A percentile compares a stretch with the other conserved stretches of the same genome.
These are phyloP conservation scores for Zoysia pacifica DNA, from an alignment of 176 grass and related monocot species.

Conservation along the genomic window DNA sequence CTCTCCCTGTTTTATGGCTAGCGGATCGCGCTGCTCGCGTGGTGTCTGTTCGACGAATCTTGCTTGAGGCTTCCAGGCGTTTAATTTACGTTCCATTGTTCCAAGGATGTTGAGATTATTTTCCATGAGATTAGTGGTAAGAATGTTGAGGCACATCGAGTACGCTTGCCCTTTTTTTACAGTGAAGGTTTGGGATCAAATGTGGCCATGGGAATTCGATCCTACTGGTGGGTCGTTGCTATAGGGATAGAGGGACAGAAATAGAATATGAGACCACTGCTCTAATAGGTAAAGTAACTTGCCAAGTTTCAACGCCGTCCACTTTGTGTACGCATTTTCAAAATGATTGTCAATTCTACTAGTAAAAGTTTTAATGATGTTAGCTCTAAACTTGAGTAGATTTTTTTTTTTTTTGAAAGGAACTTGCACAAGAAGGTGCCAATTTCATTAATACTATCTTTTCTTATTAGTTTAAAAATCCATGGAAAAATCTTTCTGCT, in stretches of 20 bases:
- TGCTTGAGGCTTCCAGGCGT: background rate
- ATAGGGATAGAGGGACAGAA: too few relatives aligned
- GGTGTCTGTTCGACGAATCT: conserved; percentile 38
- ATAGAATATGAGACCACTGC: too few relatives aligned
- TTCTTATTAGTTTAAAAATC: background rate
- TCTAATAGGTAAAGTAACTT: too few relatives aligned
- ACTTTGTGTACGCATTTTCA: background rate
- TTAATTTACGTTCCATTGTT: background rate
- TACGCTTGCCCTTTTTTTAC: too few relatives aligned
- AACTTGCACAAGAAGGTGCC: too few relatives aligned
- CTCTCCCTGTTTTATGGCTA: background rate
- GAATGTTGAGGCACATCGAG: too few relatives aligned
- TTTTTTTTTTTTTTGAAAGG: background rate
- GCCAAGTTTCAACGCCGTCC: background rate
- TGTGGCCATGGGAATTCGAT: too few relatives aligned
- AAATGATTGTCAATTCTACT: background rate
- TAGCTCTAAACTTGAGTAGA: background rate
- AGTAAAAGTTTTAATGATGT: background rate
- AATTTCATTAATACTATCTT: background rate
- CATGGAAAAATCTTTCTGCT: too few relatives aligned
- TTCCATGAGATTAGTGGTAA: too few relatives aligned
- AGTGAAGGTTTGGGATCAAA: too few relatives aligned
- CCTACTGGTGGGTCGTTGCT: too few relatives aligned
- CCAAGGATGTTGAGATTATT: too few relatives aligned
- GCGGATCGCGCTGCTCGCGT: background rate